Evolutionary conservation across 768 basidiomycete species (phyloP).

Genomic region (Termitomyces sp.): DNA sequence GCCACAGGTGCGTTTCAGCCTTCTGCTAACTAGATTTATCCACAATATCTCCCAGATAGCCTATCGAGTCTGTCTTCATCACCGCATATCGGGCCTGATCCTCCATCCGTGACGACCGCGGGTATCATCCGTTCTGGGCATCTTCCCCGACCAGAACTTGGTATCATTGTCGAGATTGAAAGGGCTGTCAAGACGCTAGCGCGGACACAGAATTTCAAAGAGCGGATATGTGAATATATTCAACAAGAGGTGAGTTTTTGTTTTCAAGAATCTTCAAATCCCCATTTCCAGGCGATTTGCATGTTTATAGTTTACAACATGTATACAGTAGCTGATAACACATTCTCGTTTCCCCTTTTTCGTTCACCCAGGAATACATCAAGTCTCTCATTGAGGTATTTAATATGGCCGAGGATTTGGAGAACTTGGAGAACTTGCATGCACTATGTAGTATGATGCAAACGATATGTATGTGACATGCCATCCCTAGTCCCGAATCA

Average conservation of each 20-base stretch:
- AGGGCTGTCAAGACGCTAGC: constrained; percentile 71
- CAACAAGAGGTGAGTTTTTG: constrained; percentile 65
- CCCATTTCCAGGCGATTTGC: constrained; percentile 7
- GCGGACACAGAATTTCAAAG: constrained; percentile 70
- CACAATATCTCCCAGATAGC: constrained; percentile 36
- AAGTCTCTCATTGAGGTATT: constrained; percentile 82
- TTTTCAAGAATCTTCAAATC: constrained; percentile 9
- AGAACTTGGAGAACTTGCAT: constrained; percentile 88
- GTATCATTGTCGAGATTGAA: constrained; percentile 79
- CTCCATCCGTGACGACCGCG: constrained; percentile 53
- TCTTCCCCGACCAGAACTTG: constrained; percentile 73
- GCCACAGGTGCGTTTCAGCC: constrained; percentile 45
- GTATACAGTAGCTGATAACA: constrained; percentile 24
- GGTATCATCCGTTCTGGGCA: constrained; percentile 69
- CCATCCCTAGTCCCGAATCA: background rate
- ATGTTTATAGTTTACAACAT: constrained; percentile 18
- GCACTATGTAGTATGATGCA: constrained; percentile 91
- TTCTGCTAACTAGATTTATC: constrained; percentile 6
- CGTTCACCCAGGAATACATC: constrained; percentile 72
- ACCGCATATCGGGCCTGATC: constrained; percentile 55
- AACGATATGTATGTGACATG: constrained; percentile 66
- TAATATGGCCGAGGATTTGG: constrained; percentile 88
- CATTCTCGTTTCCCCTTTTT: constrained; percentile 18
- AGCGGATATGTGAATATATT: constrained; percentile 88
- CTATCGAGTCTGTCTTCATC: constrained; percentile 53